Evolutionary conservation across 2,329 filamentous ascomycete genomes (phyloP).

Genomic region (Rutstroemia sydowiana): DNA sequence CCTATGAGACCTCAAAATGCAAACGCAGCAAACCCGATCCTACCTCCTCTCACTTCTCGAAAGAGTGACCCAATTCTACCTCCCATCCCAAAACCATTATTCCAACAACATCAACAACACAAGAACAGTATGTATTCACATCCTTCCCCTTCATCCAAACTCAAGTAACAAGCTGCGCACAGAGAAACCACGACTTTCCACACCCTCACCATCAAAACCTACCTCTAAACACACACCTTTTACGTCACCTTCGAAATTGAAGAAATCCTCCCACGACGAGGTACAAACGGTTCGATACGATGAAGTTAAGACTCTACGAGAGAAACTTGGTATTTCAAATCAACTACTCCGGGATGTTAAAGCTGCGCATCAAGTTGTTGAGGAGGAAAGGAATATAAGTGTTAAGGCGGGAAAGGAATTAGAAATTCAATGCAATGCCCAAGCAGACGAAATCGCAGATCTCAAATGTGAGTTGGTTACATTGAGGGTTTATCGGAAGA

Average conservation of each 20-base stretch:
- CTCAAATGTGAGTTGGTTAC: neutral
- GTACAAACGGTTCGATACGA: neutral
- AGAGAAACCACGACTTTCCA: neutral
- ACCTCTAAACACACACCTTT: no score
- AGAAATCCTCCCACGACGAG: no score
- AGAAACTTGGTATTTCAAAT: neutral
- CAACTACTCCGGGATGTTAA: neutral
- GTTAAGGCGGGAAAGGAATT: neutral
- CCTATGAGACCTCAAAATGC: neutral
- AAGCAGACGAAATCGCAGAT: neutral
- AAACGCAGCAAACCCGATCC: neutral
- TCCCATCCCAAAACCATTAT: neutral
- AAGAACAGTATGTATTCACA: neutral
- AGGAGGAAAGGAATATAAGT: neutral
- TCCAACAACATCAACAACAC: neutral
- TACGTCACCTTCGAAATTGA: no score
- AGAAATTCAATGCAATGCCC: neutral
- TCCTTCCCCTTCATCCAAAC: neutral
- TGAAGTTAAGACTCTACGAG: neutral
- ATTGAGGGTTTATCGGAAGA: neutral
- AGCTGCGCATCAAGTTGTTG: neutral
- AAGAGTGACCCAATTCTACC: neutral
- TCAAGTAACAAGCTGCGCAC: neutral
- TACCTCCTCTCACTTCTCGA: neutral
- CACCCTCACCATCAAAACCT: neutral